Percentiles rank a stretch among this genome's conserved stretches.
Evolutionary conservation across 2,329 filamentous ascomycete genomes (phyloP).

Genomic region (Knufia fluminis): DNA sequence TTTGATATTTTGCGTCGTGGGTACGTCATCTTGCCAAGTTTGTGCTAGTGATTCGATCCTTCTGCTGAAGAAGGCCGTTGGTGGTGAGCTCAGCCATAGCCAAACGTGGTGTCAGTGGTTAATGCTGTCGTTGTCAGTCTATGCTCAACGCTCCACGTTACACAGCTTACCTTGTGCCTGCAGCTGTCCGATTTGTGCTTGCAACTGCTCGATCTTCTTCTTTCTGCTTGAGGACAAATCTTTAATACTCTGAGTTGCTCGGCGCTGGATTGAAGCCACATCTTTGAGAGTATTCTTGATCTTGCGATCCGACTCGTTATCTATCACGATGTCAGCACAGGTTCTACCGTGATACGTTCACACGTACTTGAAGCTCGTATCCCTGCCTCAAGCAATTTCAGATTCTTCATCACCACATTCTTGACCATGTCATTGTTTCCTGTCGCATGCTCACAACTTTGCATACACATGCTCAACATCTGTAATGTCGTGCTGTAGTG

Average conservation of each 20-base stretch:
- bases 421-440: background rate
- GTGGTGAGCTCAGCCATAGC: background rate
- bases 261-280: slow-evolving; percentile 1
- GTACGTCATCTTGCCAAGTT: slow-evolving; percentile 9
- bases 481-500: slow-evolving; percentile 7
- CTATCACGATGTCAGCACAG: background rate
- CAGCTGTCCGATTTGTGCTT: background rate
- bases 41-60: background rate
- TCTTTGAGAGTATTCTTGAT: slow-evolving; percentile 7
- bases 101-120: background rate
- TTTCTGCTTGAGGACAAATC: slow-evolving; percentile 1
- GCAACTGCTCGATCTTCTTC: slow-evolving; percentile 7
- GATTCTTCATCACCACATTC: background rate
- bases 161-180: slow-evolving; percentile 1
- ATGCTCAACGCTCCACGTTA: background rate
- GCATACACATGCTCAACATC: slow-evolving; percentile 2
- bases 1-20: background rate
- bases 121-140: background rate
- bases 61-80: background rate
- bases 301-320: background rate
- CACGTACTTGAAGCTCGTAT: slow-evolving; percentile 9
- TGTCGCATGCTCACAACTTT: background rate
- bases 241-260: slow-evolving; percentile 5
- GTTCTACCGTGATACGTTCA: background rate
- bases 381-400: slow-evolving; percentile 1